Evolutionary conservation across 2,329 filamentous ascomycete genomes (phyloP).

Genomic region (Hypoxylon sp.): DNA sequence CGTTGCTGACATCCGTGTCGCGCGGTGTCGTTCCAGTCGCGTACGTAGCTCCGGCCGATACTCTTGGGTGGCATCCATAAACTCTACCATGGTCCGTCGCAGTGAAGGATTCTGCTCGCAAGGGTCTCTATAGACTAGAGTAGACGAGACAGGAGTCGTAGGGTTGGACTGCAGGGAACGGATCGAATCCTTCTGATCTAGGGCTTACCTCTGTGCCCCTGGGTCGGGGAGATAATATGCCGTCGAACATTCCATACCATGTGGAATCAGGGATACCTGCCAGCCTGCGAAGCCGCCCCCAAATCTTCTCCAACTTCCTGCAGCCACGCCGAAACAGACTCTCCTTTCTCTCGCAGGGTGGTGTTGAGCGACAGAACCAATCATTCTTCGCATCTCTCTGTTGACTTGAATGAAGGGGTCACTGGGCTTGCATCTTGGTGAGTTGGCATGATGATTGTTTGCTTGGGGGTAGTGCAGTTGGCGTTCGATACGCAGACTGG

Average conservation of each 20-base stretch:
- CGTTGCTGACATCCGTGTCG: conserved; percentile 23
- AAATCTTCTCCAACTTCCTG: conserved; percentile 32
- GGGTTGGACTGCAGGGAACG: conserved; percentile 35
- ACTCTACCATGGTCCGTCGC: no score
- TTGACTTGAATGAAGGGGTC: conserved; percentile 28
- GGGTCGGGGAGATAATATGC: conserved; percentile 44
- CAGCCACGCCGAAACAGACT: conserved; percentile 31
- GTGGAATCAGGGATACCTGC: conserved; percentile 34
- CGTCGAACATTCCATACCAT: conserved; percentile 35
- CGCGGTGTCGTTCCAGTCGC: conserved; percentile 10
- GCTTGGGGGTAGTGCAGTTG: no score
- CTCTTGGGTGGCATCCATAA: conserved; percentile 11
- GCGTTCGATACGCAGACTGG: background rate
- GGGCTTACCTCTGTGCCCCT: conserved; percentile 43
- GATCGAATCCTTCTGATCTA: conserved; percentile 38
- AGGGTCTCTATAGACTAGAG: conserved; percentile 3
- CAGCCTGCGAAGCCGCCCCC: conserved; percentile 39
- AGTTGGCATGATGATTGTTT: conserved; percentile 22
- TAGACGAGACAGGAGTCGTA: conserved; percentile 23
- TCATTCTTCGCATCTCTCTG: conserved; percentile 15
- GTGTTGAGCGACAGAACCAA: conserved; percentile 17
- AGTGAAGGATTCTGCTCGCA: conserved; percentile 20
- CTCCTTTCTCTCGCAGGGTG: conserved; percentile 39
- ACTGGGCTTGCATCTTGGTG: conserved; percentile 12
- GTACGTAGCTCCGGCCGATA: conserved; percentile 11